A percentile compares a stretch with the other conserved stretches of the same genome.
Evolutionary conservation across 2,329 filamentous ascomycete genomes (phyloP).

Genomic region (Leptographium radiaticola): DNA sequence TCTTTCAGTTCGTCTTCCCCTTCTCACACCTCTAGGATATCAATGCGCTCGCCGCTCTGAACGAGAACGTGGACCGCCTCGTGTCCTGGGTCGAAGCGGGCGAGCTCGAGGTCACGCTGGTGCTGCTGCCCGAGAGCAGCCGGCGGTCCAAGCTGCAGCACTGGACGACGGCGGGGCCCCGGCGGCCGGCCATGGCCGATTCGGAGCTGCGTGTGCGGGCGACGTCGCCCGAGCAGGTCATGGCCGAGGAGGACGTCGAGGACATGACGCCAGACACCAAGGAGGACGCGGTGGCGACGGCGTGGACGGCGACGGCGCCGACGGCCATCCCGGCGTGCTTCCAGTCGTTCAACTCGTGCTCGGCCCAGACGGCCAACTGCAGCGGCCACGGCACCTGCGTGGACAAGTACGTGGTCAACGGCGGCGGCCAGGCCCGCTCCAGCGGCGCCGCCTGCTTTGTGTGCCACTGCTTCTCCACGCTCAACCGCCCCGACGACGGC

Average conservation of each 20-base stretch:
- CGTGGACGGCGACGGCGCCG: constrained; percentile 18
- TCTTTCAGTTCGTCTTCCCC: neutral
- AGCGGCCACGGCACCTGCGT: constrained; percentile 69
- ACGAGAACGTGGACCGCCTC: constrained; percentile 31
- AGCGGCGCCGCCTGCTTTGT: constrained; percentile 46
- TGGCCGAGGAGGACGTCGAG: constrained; percentile 17
- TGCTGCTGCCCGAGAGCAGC: constrained; percentile 38
- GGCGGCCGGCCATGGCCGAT: constrained; percentile 14
- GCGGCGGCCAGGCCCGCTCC: constrained; percentile 21
- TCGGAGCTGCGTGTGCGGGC: constrained; percentile 24
- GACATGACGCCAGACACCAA: too few relatives aligned
- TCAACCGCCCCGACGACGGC: constrained; percentile 21
- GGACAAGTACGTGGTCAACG: constrained; percentile 43
- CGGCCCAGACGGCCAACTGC: constrained; percentile 61
- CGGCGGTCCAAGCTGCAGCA: constrained; percentile 21
- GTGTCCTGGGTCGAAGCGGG: constrained; percentile 30
- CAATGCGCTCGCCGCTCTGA: constrained; percentile 28
- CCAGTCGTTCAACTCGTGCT: constrained; percentile 53
- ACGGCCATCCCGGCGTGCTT: constrained; percentile 59
- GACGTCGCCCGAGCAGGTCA: constrained; percentile 29
- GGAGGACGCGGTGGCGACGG: constrained; percentile 5
- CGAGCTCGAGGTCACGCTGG: constrained; percentile 41
- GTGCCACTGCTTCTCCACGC: constrained; percentile 59
- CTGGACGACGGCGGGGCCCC: constrained; percentile 26
- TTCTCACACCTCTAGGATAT: constrained; percentile 21